phyloP scores from a whole-genome alignment of 2,329 filamentous ascomycete species.

The Arthrobotrys musiformis region DNA sequence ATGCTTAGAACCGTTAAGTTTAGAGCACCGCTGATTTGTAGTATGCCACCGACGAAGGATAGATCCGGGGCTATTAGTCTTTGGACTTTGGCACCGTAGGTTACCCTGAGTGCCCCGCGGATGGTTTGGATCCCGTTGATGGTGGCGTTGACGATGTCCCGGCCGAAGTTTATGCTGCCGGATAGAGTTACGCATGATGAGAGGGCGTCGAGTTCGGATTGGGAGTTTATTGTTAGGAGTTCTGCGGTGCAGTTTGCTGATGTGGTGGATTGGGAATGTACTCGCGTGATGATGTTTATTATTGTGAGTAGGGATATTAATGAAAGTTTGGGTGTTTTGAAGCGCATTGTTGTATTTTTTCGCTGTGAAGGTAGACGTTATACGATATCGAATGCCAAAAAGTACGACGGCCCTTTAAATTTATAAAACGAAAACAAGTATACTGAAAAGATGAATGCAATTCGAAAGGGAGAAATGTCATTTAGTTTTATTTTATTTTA shows the following conservation, averaged over 20 bases:
- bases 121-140: slow-evolving; percentile 22
- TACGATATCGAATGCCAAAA: too few relatives aligned
- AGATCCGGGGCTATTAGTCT: slow-evolving; percentile 19
- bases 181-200: slow-evolving; percentile 1
- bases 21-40: not conserved
- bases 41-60: slow-evolving; percentile 3
- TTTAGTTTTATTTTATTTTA: too few relatives aligned
- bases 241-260: not conserved
- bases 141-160: not conserved
- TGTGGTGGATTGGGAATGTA: slow-evolving; percentile 5
- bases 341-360: not conserved
- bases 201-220: slow-evolving; percentile 24
- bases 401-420: too few relatives aligned
- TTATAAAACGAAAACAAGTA: too few relatives aligned
- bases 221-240: slow-evolving; percentile 3
- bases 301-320: not conserved
- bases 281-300: not conserved
- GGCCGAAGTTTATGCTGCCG: slow-evolving; percentile 1
- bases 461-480: too few relatives aligned
- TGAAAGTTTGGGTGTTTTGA: not conserved
- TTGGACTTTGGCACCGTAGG: not conserved
- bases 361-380: too few relatives aligned
- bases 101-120: not conserved
- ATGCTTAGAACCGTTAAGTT: slow-evolving; percentile 8
- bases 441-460: too few relatives aligned